phyloP scores from a whole-genome alignment of 192 early-diverging fungal genomes.

The Coemansia reversa region DNA sequence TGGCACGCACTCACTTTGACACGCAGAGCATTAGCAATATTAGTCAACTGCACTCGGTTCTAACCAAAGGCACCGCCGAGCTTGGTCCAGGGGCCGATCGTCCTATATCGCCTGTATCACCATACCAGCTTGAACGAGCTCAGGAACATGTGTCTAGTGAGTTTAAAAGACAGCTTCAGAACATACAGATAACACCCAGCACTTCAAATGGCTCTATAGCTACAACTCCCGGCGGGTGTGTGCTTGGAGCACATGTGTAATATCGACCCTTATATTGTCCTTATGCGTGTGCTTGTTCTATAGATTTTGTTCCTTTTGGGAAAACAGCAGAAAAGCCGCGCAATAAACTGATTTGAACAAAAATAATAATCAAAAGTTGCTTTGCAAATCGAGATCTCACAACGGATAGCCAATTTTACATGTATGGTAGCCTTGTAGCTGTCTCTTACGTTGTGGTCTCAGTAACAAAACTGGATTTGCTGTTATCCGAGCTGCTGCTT shows the following conservation, averaged over 20 bases:
- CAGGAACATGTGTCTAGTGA: constrained; percentile 37
- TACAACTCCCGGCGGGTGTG: background rate
- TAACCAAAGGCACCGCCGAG: constrained; percentile 29
- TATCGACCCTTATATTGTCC: too few relatives aligned
- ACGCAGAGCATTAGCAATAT: constrained; percentile 40
- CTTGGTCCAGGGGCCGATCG: constrained; percentile 14
- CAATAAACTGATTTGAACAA: background rate
- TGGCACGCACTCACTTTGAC: constrained; percentile 34
- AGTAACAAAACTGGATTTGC: background rate
- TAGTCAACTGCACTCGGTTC: constrained; percentile 33
- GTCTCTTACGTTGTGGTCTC: background rate
- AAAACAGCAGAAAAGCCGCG: background rate
- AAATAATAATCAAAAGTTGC: background rate
- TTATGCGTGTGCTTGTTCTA: background rate
- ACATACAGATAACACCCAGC: background rate
- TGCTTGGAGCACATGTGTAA: background rate
- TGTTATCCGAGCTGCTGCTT: constrained; percentile 2
- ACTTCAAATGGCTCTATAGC: background rate
- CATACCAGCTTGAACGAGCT: constrained; percentile 44
- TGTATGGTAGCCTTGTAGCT: background rate
- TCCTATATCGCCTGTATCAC: constrained; percentile 50
- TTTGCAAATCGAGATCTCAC: background rate
- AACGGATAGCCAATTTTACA: background rate
- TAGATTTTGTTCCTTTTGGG: background rate
- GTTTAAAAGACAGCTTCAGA: constrained; percentile 30